Percentiles rank a stretch among this genome's conserved stretches.
Evolutionary conservation across 192 early-diverging fungal species (phyloP).

Genomic region (Cetraspora pellucida): DNA sequence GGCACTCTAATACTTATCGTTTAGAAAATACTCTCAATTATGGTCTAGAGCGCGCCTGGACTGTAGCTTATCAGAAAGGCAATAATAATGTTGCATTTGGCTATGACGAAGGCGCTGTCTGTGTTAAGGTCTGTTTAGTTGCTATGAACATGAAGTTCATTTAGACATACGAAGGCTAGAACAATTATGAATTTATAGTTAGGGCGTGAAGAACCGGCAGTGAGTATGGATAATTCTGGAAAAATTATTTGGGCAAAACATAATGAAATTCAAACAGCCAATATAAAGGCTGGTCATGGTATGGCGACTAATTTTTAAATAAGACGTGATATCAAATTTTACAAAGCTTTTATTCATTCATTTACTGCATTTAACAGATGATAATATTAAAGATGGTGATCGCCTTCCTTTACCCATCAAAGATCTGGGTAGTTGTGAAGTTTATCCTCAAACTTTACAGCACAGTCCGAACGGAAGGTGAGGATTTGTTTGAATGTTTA

Average conservation of each 20-base stretch:
- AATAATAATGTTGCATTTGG: slow-evolving; percentile 95
- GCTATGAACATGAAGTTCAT: too few relatives aligned
- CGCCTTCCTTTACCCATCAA: slow-evolving; percentile 81
- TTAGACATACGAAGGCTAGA: neutral
- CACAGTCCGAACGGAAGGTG: slow-evolving; percentile 91
- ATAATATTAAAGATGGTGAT: slow-evolving; percentile 92
- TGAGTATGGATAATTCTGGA: slow-evolving; percentile 94
- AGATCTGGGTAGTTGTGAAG: slow-evolving; percentile 96
- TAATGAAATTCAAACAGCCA: slow-evolving; percentile 94
- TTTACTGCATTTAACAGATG: slow-evolving; percentile 51
- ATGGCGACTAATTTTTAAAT: slow-evolving; percentile 1
- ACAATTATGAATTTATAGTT: slow-evolving; percentile 43
- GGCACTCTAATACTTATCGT: slow-evolving; percentile 97
- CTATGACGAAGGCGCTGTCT: slow-evolving; percentile 96
- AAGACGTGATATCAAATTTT: neutral
- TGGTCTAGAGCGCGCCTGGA: slow-evolving; percentile 97
- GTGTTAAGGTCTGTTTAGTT: slow-evolving; percentile 63
- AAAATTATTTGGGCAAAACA: slow-evolving; percentile 99
- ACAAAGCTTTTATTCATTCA: neutral
- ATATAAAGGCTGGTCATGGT: slow-evolving; percentile 81
- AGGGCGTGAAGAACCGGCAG: slow-evolving; percentile 93
- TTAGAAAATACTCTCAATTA: slow-evolving; percentile 97
- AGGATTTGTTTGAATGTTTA: neutral
- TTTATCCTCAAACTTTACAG: slow-evolving; percentile 93
- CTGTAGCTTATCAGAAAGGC: slow-evolving; percentile 80